Evolutionary conservation across 129 eudicot species (phyloP).

Genomic region (Pseudognaphalium luteoalbum): DNA sequence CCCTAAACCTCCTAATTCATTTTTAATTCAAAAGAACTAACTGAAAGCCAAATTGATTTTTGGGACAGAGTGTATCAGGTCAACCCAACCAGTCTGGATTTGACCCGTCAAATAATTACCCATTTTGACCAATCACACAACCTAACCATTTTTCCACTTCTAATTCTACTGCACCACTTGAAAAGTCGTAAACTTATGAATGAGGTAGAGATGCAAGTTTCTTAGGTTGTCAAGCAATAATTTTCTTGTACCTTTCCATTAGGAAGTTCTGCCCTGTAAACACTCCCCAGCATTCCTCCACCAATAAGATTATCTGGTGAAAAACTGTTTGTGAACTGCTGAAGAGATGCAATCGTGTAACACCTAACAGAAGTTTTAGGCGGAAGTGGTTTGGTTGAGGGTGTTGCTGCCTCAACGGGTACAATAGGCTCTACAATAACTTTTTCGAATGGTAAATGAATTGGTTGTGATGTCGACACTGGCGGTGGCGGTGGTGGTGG

Average conservation of each 20-base stretch:
- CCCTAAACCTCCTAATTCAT: background rate
- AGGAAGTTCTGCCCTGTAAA: slow-evolving; percentile 87
- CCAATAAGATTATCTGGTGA: slow-evolving; percentile 90
- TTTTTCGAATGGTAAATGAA: slow-evolving; percentile 47
- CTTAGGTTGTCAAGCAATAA: too few relatives aligned
- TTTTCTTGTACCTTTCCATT: slow-evolving; percentile 61
- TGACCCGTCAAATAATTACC: background rate
- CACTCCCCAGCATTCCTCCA: slow-evolving; percentile 86
- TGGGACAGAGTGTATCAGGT: background rate
- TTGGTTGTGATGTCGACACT: slow-evolving; percentile 35
- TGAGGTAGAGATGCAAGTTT: background rate
- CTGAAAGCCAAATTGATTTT: background rate
- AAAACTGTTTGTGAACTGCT: slow-evolving; percentile 85
- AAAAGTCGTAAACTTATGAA: background rate
- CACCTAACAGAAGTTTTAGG: slow-evolving; percentile 67
- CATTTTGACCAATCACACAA: background rate
- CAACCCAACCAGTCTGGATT: slow-evolving; percentile 6
- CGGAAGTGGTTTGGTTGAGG: slow-evolving; percentile 44
- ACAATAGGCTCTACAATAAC: slow-evolving; percentile 61
- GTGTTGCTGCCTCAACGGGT: slow-evolving; percentile 38
- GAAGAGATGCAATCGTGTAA: slow-evolving; percentile 90
- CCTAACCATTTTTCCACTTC: background rate
- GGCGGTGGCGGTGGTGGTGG: slow-evolving; percentile 59
- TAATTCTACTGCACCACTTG: background rate
- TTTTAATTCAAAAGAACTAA: background rate